Evolutionary conservation across 805 yeast genomes (phyloP).

Genomic region (Torulaspora maleeae): DNA sequence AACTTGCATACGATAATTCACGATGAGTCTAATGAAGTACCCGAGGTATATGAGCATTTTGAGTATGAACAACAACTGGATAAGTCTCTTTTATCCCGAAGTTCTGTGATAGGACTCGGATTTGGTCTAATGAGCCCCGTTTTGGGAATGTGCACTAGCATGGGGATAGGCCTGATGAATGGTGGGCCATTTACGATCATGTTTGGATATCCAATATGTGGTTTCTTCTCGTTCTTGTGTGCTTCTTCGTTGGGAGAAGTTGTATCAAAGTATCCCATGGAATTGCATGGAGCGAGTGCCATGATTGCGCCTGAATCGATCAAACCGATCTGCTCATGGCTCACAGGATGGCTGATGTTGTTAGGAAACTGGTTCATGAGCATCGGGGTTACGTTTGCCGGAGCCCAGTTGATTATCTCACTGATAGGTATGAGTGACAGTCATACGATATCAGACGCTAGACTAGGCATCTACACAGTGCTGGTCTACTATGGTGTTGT

Average conservation of each 20-base stretch:
- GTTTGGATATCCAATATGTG: conserved; percentile 69
- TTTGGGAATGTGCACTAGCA: conserved; percentile 67
- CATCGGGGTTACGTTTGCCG: conserved; percentile 67
- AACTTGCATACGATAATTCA: conserved; percentile 31
- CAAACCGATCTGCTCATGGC: conserved; percentile 63
- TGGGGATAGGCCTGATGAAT: conserved; percentile 65
- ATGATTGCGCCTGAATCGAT: conserved; percentile 56
- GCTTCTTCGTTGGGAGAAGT: conserved; percentile 74
- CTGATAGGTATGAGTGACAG: conserved; percentile 58
- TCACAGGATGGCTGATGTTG: conserved; percentile 69
- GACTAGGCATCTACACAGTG: conserved; percentile 49
- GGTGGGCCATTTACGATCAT: conserved; percentile 75
- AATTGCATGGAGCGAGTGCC: conserved; percentile 74
- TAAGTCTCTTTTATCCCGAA: conserved; percentile 56
- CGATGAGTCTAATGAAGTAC: conserved; percentile 43
- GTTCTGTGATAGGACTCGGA: conserved; percentile 71
- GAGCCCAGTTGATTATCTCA: conserved; percentile 67
- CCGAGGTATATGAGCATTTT: conserved; percentile 63
- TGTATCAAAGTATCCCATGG: conserved; percentile 69
- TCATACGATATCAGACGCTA: conserved; percentile 48
- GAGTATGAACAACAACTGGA: conserved; percentile 68
- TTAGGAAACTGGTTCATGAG: conserved; percentile 78
- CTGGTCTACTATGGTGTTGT: conserved; percentile 54
- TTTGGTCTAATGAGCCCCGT: conserved; percentile 82
- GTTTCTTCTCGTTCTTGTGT: conserved; percentile 57